A percentile compares a stretch with the other conserved stretches of the same genome.
phyloP scores from a whole-genome alignment of 352 stramenopile genomes.

The Globisporangium orthogonon region DNA sequence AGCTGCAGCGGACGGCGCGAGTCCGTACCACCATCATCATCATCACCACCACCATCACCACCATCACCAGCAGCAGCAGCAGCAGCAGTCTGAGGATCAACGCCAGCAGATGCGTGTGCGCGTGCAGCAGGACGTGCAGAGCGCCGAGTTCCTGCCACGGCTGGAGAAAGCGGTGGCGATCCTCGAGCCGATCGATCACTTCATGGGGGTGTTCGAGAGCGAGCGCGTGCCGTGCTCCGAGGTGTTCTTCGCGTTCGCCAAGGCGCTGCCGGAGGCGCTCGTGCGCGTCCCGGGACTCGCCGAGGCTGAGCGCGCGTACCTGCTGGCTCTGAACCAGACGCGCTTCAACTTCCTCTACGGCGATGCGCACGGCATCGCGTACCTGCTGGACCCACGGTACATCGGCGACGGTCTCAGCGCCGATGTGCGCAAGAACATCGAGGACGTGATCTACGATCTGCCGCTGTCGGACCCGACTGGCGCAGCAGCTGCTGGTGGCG shows the following conservation, averaged over 20 bases:
- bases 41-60: too few species aligned
- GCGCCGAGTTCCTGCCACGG: conserved; percentile 2
- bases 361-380: conserved; percentile 5
- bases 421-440: conserved; percentile 23
- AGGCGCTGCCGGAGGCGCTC: conserved; percentile 17
- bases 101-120: background rate
- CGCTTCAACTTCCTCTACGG: conserved; percentile 14
- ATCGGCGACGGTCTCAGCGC: conserved; percentile 8
- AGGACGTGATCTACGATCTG: conserved; percentile 19
- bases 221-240: conserved; percentile 20
- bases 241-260: conserved; percentile 24
- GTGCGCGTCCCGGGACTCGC: conserved; percentile 5
- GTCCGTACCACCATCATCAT: background rate
- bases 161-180: conserved; percentile 18
- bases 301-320: conserved; percentile 6
- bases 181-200: conserved; percentile 12
- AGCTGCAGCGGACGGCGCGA: background rate
- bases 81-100: too few species aligned
- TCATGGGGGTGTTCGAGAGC: conserved; percentile 7
- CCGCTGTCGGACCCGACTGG: conserved; percentile 3
- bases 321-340: conserved; percentile 18
- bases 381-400: conserved; percentile 6
- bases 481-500: background rate
- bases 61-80: too few species aligned
- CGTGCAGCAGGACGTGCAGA: background rate